Base-by-base conservation (phyloP, 768 basidiomycete genomes). In the Suillus americanus region DNA sequence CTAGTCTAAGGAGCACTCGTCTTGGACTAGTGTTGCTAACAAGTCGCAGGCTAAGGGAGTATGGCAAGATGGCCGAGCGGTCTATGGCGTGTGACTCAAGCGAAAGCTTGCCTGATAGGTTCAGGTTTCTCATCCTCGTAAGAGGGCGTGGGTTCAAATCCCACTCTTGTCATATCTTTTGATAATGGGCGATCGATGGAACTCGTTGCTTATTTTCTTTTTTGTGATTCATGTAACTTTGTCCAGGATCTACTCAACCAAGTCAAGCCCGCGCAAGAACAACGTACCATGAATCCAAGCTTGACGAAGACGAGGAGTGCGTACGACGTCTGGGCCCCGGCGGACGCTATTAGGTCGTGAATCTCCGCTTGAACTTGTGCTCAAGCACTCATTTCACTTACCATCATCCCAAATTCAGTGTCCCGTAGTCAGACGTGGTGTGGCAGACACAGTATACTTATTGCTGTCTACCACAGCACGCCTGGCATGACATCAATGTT, bases 21-120 rank as follows among this genome's bases (percentile, higher is more conserved):
- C 7, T 3, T 10, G 6, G 23, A 2, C 25, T 16, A 50, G 3
- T 25, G 25, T 7, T 46, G 45, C 12, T 48, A 23, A 12, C 46
- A 23, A 6, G 46, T 48, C 23, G 5, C 46, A 2, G 5, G 5
- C 13, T 8, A 14, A 7, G 13, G 1, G 6, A 5, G 25, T 23
- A 25, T 18, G 81, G 81, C 81, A 83, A 82, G 80, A 83, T 84
- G 83, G 83, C 83, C 83, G 83, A 84, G 83, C 80, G 83, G 83
- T 84, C 82, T 78, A 84, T 82, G 83, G 83, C 83, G 83, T 84
- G 83, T 83, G 83, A 84, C 83, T 84, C 82, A 83, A 82, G 82
- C 80, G 75, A 23, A 66, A 67, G 66, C 66, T 67, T 67, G 61
- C 66, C 66, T 67, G 66, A 41, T 20, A 55, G 30, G 33, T 37